phyloP scores from a whole-genome alignment of 257 asterid species.

The Nemophila menziesii region DNA sequence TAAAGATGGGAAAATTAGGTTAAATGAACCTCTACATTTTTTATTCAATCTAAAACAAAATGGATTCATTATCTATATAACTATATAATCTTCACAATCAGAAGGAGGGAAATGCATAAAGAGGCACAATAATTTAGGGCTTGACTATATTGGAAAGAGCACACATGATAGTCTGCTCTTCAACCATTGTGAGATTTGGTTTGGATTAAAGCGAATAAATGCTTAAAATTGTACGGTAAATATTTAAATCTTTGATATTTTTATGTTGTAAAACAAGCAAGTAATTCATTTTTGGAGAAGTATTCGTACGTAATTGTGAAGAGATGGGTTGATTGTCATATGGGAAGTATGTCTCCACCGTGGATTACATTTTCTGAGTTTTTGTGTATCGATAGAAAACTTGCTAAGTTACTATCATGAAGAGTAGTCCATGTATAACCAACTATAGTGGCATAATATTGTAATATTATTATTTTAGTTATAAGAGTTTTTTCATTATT shows the following conservation, averaged over 20 bases:
- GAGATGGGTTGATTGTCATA: background rate
- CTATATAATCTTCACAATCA: slow-evolving; percentile 70
- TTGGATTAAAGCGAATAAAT: slow-evolving; percentile 52
- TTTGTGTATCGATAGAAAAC: background rate
- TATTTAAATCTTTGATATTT: slow-evolving; percentile 2
- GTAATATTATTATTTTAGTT: background rate
- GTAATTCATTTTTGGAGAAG: slow-evolving; percentile 2
- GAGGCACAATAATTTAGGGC: slow-evolving; percentile 48
- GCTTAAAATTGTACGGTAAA: slow-evolving; percentile 16
- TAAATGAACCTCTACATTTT: too few relatives aligned
- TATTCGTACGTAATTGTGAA: background rate
- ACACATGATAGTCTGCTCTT: slow-evolving; percentile 88
- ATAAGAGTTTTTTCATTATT: background rate
- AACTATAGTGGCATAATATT: background rate
- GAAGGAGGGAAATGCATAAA: slow-evolving; percentile 82
- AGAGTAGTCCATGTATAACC: background rate
- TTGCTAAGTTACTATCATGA: background rate
- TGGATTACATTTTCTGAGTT: background rate
- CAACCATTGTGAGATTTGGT: slow-evolving; percentile 93
- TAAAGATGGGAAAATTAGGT: too few relatives aligned
- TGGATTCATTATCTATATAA: too few relatives aligned
- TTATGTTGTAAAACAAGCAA: background rate
- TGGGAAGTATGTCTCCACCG: background rate
- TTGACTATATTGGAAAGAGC: slow-evolving; percentile 69
- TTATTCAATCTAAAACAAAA: too few relatives aligned